Evolutionary conservation across 2,329 filamentous ascomycete species (phyloP), one percentile per base, ranked within the genome.

Genomic region (Monosporascus sp.): DNA sequence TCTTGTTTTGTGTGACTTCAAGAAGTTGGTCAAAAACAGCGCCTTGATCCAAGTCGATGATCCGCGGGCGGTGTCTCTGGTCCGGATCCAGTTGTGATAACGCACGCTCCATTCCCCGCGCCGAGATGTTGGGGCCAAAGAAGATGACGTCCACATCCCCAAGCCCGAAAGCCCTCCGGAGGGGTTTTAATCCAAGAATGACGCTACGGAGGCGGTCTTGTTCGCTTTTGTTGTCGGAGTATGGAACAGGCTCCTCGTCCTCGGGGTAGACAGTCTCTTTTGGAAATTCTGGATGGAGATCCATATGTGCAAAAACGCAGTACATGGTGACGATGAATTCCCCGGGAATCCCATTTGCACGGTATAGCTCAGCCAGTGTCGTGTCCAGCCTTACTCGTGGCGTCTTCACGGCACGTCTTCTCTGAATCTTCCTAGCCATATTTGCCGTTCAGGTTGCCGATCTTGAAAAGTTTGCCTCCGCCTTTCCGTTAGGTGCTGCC

Each of bases 231-330:
- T 61, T 49, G 17, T 54, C 40, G 7, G 54, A 53, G 28, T 56
- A 59, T 5, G 60, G 60, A 15, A 63, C 58, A 17, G 60, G 60
- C 50, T 63, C 60, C 49, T 62, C 60, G 37, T 63, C 60, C 37
- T 63, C 60, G 6, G 60, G 60, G 37, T 55, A 63, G 31, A 56
- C 43, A 17, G 52, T 44, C 54, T 63, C 60, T 31, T 58, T 51
- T 7, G 60, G 58, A 40, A 61, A 62, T 8, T 46, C 51, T 0
- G 60, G 56, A 38, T 63, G 60, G 18, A 63, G 57, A 26, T 63
- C 60, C 52, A 63, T 48, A 15, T 59, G 58, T 1, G 52, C 58
- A 41, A 63, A 63, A 45, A 63, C 60, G 22, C 60, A 63, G 46
- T 62, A 57, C 59, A 60, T 62, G 17, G 60, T 62, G 8, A 58